Percentiles rank a stretch among this genome's conserved stretches.
Conservation (phyloP, 1,139 yeast species). For the Zygoascus sp. region DNA sequence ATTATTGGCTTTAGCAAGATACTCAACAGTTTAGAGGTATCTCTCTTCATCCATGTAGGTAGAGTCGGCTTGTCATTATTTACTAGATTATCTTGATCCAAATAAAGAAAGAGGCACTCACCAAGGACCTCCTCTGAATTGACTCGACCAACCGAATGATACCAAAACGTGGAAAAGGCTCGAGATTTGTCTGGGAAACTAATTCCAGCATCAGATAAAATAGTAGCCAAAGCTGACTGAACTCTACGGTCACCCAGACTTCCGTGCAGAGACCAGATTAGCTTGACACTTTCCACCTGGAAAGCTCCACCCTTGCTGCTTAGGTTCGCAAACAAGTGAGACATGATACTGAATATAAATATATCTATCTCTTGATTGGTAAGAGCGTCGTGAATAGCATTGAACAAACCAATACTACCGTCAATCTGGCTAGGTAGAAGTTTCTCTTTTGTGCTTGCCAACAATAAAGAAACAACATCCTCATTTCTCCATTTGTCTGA, state of each 20-base stretch:
- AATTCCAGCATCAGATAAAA: constrained; percentile 13
- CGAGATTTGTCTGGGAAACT: constrained; percentile 14
- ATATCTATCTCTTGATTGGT: constrained; percentile 22
- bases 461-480: constrained; percentile 36
- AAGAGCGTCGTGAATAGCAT: constrained; percentile 34
- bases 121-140: constrained; percentile 46
- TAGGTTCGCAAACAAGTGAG: constrained; percentile 17
- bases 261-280: constrained; percentile 38
- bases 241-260: constrained; percentile 32
- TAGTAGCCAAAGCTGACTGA: constrained; percentile 37
- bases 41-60: constrained; percentile 11
- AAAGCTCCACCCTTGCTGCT: constrained; percentile 39
- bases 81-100: constrained; percentile 48
- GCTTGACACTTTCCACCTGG: constrained; percentile 60
- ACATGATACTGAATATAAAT: constrained; percentile 15
- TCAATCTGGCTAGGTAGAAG: constrained; percentile 34
- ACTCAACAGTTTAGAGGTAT: constrained; percentile 35
- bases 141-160: constrained; percentile 38
- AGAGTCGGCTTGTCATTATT: constrained; percentile 27
- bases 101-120: constrained; percentile 61
- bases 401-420: constrained; percentile 46
- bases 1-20: constrained; percentile 51
- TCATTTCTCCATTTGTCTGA: constrained; percentile 34
- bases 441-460: not conserved
- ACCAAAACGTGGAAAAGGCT: constrained; percentile 42